Conservation (phyloP, 306 rosid species). For the Begonia masoniana region DNA sequence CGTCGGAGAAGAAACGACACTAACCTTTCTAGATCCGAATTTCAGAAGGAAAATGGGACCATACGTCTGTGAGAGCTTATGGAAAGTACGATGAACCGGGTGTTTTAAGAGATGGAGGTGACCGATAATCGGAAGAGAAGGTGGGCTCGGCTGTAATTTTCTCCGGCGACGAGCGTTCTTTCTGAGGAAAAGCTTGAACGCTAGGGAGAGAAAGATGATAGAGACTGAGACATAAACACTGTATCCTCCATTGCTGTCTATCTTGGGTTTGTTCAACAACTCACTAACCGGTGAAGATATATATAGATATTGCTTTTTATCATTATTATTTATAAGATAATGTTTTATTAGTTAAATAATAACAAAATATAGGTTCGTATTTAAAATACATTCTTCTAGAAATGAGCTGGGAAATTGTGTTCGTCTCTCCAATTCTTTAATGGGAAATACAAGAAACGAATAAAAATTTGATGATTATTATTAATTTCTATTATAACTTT, state of each 20-base stretch:
- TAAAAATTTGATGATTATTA: no score
- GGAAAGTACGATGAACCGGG: conserved; percentile 16
- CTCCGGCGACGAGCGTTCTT: neutral
- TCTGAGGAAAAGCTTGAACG: neutral
- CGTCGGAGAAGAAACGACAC: conserved; percentile 12
- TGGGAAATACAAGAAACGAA: no score
- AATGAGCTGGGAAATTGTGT: no score
- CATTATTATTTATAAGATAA: no score
- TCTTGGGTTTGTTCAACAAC: neutral
- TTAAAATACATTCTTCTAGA: no score
- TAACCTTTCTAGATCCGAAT: conserved; percentile 12
- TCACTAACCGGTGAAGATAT: no score
- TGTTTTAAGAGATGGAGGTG: conserved; percentile 18
- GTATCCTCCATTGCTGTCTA: neutral
- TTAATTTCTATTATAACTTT: no score
- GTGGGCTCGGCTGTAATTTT: conserved; percentile 21
- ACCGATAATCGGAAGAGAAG: conserved; percentile 17
- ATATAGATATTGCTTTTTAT: no score
- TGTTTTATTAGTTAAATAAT: no score
- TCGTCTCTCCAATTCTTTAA: no score
- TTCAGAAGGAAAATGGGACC: conserved; percentile 15
- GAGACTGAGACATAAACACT: neutral
- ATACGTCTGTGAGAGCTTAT: conserved; percentile 7
- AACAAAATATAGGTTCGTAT: no score
- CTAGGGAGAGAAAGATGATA: neutral